These are phyloP conservation scores for Trapa incisa DNA, from an alignment of 345 rosid species.

Conservation along the genomic window DNA sequence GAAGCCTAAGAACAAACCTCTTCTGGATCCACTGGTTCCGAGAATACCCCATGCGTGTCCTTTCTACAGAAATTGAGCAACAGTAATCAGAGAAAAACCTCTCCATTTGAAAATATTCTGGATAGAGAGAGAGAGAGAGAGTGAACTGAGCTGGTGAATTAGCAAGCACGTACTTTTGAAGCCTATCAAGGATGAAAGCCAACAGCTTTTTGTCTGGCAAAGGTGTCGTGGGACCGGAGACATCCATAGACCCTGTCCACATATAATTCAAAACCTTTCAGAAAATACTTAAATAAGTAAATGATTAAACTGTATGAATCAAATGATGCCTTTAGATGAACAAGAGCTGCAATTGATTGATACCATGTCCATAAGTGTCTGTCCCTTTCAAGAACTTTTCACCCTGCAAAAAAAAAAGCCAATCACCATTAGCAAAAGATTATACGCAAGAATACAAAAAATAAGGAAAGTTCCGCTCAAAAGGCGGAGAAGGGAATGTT, in stretches of 20 bases:
- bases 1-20: conserved; percentile 8
- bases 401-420: conserved; percentile 44
- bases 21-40: conserved; percentile 81
- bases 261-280: conserved; percentile 18
- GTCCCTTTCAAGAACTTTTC: conserved; percentile 78
- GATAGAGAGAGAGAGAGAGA: not conserved
- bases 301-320: conserved; percentile 11
- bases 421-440: conserved; percentile 12
- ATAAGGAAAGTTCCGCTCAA: conserved; percentile 11
- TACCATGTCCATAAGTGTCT: conserved; percentile 60
- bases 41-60: conserved; percentile 88
- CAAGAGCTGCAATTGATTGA: conserved; percentile 17
- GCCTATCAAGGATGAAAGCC: conserved; percentile 96
- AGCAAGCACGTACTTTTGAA: conserved; percentile 74
- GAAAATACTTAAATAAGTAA: conserved; percentile 6
- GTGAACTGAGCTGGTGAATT: conserved; percentile 4
- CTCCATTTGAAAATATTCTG: conserved; percentile 8
- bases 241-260: conserved; percentile 72
- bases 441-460: conserved; percentile 7
- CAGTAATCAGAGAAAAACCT: conserved; percentile 19
- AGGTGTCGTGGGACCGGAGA: conserved; percentile 88
- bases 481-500: conserved; percentile 3
- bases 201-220: conserved; percentile 98
- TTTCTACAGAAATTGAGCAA: conserved; percentile 39
- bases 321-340: conserved; percentile 26